These are phyloP conservation scores for Trichophyton benhamiae DNA, from an alignment of 2,329 filamentous ascomycete species.

Conservation along the genomic window DNA sequence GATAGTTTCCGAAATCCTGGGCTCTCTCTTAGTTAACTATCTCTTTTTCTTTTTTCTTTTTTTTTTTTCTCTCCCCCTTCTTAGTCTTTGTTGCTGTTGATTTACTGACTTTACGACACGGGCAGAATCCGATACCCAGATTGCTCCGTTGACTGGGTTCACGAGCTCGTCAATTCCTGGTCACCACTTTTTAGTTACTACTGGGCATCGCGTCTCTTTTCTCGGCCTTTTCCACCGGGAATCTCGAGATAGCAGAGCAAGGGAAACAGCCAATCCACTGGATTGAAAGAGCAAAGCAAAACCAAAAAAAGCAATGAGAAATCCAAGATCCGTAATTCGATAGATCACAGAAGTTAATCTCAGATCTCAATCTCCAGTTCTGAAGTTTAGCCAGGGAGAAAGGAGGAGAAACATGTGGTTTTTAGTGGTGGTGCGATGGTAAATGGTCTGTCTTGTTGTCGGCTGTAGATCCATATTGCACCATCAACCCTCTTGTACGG, in stretches of 20 bases:
- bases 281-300: background rate
- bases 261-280: background rate
- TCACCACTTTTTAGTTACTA: background rate
- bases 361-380: background rate
- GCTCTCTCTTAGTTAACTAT: background rate
- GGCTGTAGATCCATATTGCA: background rate
- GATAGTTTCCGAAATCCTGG: background rate
- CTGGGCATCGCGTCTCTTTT: too few species aligned
- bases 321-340: background rate
- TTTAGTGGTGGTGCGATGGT: background rate
- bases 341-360: constrained; percentile 1
- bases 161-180: background rate
- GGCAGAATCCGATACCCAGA: background rate
- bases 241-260: background rate
- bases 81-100: too few species aligned
- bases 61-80: too few species aligned
- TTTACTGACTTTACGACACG: background rate
- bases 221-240: background rate
- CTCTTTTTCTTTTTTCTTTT: too few species aligned
- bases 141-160: background rate
- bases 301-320: background rate
- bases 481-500: background rate
- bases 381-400: background rate
- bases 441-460: background rate
- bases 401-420: background rate